A percentile compares a stretch with the other conserved stretches of the same genome.
Evolutionary conservation across 495 filamentous ascomycete species (phyloP).

Genomic region (Cercophora sp.): DNA sequence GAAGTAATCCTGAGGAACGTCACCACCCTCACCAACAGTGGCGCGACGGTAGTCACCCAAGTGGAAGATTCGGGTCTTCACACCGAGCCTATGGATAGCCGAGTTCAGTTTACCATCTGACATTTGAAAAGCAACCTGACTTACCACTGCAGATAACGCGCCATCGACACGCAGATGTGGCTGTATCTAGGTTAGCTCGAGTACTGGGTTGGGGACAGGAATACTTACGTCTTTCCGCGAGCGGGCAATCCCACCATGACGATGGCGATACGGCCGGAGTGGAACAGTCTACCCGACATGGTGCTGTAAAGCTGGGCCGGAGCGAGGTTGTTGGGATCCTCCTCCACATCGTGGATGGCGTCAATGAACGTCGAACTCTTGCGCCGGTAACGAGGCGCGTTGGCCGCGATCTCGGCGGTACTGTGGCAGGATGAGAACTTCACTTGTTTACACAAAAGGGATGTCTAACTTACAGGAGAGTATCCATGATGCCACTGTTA

Average conservation of each 20-base stretch:
- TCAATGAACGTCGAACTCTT: constrained; percentile 94
- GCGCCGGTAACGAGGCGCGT: constrained; percentile 75
- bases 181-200: constrained; percentile 40
- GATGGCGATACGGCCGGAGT: constrained; percentile 94
- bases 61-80: constrained; percentile 97
- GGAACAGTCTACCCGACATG: constrained; percentile 92
- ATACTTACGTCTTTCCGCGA: constrained; percentile 84
- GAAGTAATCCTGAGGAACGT: constrained; percentile 97
- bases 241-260: constrained; percentile 95
- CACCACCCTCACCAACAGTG: constrained; percentile 76
- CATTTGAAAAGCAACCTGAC: constrained; percentile 22
- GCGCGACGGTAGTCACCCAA: constrained; percentile 94
- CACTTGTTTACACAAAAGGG: background rate
- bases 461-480: constrained; percentile 61
- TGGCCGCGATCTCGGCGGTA: constrained; percentile 83
- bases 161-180: constrained; percentile 92
- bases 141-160: constrained; percentile 91
- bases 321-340: constrained; percentile 72
- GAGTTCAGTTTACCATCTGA: constrained; percentile 1
- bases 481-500: constrained; percentile 61
- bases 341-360: constrained; percentile 90
- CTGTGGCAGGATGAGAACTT: constrained; percentile 28
- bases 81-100: constrained; percentile 67
- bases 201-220: background rate
- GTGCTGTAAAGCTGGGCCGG: constrained; percentile 98